Evolutionary conservation across 768 basidiomycete genomes (phyloP).

Genomic region (Naematelia aurantialba): DNA sequence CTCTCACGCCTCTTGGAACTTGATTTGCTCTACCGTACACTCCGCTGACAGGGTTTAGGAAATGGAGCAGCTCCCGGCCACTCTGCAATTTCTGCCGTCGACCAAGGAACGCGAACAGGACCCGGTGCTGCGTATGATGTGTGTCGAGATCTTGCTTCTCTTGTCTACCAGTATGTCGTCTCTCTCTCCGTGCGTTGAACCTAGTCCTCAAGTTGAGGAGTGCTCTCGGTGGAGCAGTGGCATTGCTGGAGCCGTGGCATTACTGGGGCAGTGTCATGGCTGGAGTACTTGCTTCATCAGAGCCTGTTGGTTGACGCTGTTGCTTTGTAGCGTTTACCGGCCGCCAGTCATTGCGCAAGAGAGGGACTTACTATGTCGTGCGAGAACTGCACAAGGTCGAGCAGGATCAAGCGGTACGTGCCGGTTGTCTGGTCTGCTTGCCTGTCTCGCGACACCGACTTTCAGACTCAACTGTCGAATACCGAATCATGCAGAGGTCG

Average conservation of each 20-base stretch:
- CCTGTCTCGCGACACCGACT: neutral
- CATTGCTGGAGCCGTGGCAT: no score
- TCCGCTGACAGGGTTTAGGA: constrained; percentile 56
- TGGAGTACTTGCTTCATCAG: no score
- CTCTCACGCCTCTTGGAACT: neutral
- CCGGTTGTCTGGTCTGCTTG: neutral
- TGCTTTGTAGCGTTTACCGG: constrained; percentile 65
- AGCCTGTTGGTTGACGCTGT: no score
- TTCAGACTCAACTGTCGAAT: neutral
- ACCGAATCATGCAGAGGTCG: no score
- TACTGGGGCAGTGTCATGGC: neutral
- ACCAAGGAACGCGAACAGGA: constrained; percentile 82
- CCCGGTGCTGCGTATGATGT: constrained; percentile 67
- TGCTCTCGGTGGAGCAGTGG: no score
- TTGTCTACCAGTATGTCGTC: constrained; percentile 64
- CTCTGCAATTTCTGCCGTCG: constrained; percentile 80
- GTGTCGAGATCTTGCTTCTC: constrained; percentile 83
- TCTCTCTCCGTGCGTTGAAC: neutral
- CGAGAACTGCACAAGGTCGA: constrained; percentile 74
- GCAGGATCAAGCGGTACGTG: constrained; percentile 66
- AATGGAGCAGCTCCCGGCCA: constrained; percentile 76
- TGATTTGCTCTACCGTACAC: neutral
- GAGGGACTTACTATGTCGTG: constrained; percentile 84
- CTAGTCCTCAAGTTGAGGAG: neutral
- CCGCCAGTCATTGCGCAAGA: constrained; percentile 68